Evolutionary conservation across 805 yeast species (phyloP).

Genomic region (Kodamaea laetipori): DNA sequence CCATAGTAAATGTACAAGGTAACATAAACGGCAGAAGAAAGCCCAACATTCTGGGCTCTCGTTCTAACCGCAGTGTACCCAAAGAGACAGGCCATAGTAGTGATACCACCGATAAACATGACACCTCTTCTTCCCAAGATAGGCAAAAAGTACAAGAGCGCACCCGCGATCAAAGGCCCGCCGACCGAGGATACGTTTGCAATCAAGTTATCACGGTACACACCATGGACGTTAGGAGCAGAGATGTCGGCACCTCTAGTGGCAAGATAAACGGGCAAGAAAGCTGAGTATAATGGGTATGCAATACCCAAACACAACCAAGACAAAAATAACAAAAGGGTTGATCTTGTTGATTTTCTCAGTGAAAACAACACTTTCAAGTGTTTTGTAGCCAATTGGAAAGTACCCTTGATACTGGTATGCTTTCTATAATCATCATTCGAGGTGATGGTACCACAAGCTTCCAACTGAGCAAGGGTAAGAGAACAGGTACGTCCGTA

Average conservation of each 20-base stretch:
- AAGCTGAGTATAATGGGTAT: slow-evolving; percentile 56
- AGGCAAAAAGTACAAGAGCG: slow-evolving; percentile 21
- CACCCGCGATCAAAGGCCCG: slow-evolving; percentile 58
- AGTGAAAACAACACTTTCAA: slow-evolving; percentile 17
- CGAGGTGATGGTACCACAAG: slow-evolving; percentile 20
- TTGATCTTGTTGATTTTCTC: slow-evolving; percentile 11
- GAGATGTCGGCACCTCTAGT: slow-evolving; percentile 50
- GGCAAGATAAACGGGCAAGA: slow-evolving; percentile 44
- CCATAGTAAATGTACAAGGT: slow-evolving; percentile 29
- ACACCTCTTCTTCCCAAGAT: slow-evolving; percentile 23
- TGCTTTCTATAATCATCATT: slow-evolving; percentile 24
- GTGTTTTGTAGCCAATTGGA: slow-evolving; percentile 12
- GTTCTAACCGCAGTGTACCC: slow-evolving; percentile 24
- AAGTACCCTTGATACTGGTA: slow-evolving; percentile 10
- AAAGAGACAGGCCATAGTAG: slow-evolving; percentile 24
- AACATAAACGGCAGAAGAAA: slow-evolving; percentile 21
- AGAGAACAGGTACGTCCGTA: slow-evolving; percentile 23
- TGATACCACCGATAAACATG: slow-evolving; percentile 22
- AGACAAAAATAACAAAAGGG: slow-evolving; percentile 16
- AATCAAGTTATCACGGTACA: slow-evolving; percentile 51
- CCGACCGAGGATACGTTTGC: slow-evolving; percentile 49
- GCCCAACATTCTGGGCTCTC: slow-evolving; percentile 21
- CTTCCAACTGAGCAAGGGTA: slow-evolving; percentile 25
- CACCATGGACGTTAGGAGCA: slow-evolving; percentile 38
- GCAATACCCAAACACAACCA: slow-evolving; percentile 52